Percentiles rank a stretch among this genome's conserved stretches.
These are phyloP conservation scores for Thielaviopsis punctulata DNA, from an alignment of 2,329 filamentous ascomycete genomes.

Conservation along the genomic window DNA sequence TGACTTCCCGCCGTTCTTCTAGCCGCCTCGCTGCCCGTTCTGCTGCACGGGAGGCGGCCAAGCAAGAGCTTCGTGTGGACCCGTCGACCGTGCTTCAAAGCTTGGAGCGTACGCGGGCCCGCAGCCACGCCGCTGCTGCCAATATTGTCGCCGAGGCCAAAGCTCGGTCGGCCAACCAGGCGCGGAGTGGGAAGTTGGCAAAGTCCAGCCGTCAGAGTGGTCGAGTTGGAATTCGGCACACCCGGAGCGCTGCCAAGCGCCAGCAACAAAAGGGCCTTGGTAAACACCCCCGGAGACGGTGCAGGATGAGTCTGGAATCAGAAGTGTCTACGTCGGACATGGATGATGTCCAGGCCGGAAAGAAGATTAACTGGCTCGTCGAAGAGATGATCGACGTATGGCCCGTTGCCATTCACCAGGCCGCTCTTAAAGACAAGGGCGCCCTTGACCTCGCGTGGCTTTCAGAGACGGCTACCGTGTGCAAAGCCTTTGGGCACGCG, in stretches of 20 bases:
- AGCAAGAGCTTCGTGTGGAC: neutral
- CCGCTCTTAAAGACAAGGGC: conserved; percentile 32
- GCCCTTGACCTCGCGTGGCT: conserved; percentile 43
- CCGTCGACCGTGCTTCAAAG: conserved; percentile 1
- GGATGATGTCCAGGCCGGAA: neutral
- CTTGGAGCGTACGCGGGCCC: conserved; percentile 8
- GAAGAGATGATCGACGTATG: conserved; percentile 21
- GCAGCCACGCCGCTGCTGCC: conserved; percentile 7
- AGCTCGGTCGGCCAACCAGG: neutral
- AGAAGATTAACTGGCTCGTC: neutral
- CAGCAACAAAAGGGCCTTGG: neutral
- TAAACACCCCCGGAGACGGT: neutral
- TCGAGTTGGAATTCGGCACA: neutral
- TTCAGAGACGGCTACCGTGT: conserved; percentile 42
- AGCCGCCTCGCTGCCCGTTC: neutral
- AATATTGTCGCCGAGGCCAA: neutral
- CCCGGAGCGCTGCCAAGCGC: neutral
- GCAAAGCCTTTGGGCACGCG: conserved; percentile 50
- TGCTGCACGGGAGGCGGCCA: neutral
- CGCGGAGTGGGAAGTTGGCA: neutral
- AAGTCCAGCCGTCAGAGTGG: neutral
- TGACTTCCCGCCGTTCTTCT: neutral
- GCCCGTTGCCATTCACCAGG: conserved; percentile 50
- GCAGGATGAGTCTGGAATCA: neutral
- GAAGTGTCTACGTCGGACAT: neutral